A percentile compares a stretch with the other conserved stretches of the same genome.
phyloP scores from a whole-genome alignment of 768 basidiomycete species.

The Calvatia gigantea region DNA sequence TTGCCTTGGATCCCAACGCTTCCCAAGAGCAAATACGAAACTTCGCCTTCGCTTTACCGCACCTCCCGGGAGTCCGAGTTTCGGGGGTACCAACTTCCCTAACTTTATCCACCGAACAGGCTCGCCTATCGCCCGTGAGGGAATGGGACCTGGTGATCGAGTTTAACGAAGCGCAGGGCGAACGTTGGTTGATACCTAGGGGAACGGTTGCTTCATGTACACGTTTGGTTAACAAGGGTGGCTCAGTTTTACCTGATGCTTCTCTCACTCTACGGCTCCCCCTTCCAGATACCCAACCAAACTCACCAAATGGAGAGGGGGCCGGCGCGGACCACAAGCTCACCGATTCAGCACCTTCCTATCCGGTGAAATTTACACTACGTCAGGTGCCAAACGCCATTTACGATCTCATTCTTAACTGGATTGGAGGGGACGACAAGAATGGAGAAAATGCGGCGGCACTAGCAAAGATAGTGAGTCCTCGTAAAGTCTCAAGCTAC shows the following conservation, averaged over 20 bases:
- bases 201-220: slow-evolving; percentile 23
- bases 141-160: slow-evolving; percentile 75
- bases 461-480: slow-evolving; percentile 43
- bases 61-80: slow-evolving; percentile 6
- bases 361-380: slow-evolving; percentile 26
- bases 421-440: slow-evolving; percentile 57
- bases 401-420: slow-evolving; percentile 57
- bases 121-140: slow-evolving; percentile 32
- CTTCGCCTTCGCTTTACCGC: slow-evolving; percentile 8
- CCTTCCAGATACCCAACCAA: slow-evolving; percentile 26
- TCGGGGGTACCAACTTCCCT: slow-evolving; percentile 9
- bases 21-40: slow-evolving; percentile 13
- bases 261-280: slow-evolving; percentile 32
- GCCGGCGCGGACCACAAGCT: slow-evolving; percentile 10
- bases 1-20: slow-evolving; percentile 7
- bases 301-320: neutral
- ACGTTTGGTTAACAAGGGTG: slow-evolving; percentile 2
- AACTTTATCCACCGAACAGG: slow-evolving; percentile 5
- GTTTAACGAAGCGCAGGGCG: slow-evolving; percentile 58
- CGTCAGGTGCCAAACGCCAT: slow-evolving; percentile 40
- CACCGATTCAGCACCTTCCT: slow-evolving; percentile 8
- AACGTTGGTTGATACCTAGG: slow-evolving; percentile 69
- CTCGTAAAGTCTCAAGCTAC: neutral
- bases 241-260: neutral
- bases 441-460: slow-evolving; percentile 45